Evolutionary conservation across 306 rosid genomes (phyloP), one percentile per base, ranked within the genome.

Genomic region (Luffa aegyptiaca): DNA sequence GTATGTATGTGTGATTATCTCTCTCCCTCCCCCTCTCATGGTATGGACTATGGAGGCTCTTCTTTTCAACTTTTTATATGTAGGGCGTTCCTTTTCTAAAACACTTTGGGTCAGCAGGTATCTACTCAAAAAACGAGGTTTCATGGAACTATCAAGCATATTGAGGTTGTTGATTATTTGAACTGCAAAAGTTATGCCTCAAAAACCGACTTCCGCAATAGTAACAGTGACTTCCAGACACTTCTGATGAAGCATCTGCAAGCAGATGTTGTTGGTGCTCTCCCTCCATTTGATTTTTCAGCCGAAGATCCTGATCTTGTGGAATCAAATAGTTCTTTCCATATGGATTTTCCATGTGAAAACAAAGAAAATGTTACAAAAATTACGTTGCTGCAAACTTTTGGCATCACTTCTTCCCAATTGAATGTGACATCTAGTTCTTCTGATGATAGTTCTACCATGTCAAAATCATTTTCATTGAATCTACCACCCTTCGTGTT

Each of bases 331-430:
- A 90, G 85, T 84, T 79, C 80, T 61, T 79, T 44, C 79, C 82
- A 82, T 20, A 71, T 86, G 82, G 84, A 84, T 82, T 84, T 86
- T 84, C 90, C 89, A 52, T 86, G 86, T 75, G 90, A 89, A 78
- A 84, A 80, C 73, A 80, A 71, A 73, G 86, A 83, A 53, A 81
- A 76, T 80, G 77, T 89, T 66, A 74, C 88, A 76, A 95, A 90
- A 90, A 83, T 87, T 80, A 82, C 86, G 5, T 76, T 95, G 87
- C 88, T 95, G 79, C 84, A 84, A 90, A 95, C 97, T 74, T 88
- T 81, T 74, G 97, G 93, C 36, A 74, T 70, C 81, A 85, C 92
- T 48, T 66, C 68, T 84, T 90, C 86, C 86, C 89, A 88, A 73
- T 83, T 83, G 79, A 85, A 84, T 78, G 76, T 74, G 81, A 87